Base-by-base conservation (phyloP, 2,329 filamentous ascomycete species). In the Neopestalotiopsis sp. region DNA sequence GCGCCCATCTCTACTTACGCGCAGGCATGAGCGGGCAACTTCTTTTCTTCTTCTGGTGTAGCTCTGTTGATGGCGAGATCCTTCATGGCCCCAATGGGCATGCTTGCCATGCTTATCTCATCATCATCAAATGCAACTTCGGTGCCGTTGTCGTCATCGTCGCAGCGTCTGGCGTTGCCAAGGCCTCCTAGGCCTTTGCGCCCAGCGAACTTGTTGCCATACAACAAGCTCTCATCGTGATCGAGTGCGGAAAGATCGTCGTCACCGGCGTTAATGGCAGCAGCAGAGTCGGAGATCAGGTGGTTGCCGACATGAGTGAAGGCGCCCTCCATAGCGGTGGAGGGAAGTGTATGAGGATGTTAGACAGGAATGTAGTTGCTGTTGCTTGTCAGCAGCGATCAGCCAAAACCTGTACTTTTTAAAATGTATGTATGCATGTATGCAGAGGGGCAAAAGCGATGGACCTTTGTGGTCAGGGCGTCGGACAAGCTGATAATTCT, bases 1-100 rank as follows among this genome's bases (percentile, higher is more conserved):
- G 58, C 62, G 38, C 57, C 57, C 17, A 58, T 7, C 24, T 14
- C n/a, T 10, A 90, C 92, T 83, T 90, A 97, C 91, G 95, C 94
- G 92, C 95, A 99, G 73, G 97, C 96, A 84, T 99, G 96, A 71
- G 93, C 85, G 32, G 96, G 96, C 67, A 98, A 89, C 81, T 97
- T 94, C 77, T 95, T 95, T 75, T 97, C 93, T 78, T 97, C 94
- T 74, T 97, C 93, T 10, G 86, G 66, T 69, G 71, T 70, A 72
- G 85, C 80, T 80, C 85, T 78, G 17, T 38, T 61, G 60, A 91
- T 78, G 71, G 85, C 88, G 72, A 90, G 78, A 65, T 90, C 91
- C 75, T 90, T 91, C 79, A 91, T 85, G 62, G 91, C 93, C 73
- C 94, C 94, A 38, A 94, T 88, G 9, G 94, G 90, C 74, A 93